Percentiles rank a stretch among this genome's conserved stretches.
These are phyloP conservation scores for Paramecium bursaria DNA, from an alignment of 73 alveolate species.

Conservation along the genomic window DNA sequence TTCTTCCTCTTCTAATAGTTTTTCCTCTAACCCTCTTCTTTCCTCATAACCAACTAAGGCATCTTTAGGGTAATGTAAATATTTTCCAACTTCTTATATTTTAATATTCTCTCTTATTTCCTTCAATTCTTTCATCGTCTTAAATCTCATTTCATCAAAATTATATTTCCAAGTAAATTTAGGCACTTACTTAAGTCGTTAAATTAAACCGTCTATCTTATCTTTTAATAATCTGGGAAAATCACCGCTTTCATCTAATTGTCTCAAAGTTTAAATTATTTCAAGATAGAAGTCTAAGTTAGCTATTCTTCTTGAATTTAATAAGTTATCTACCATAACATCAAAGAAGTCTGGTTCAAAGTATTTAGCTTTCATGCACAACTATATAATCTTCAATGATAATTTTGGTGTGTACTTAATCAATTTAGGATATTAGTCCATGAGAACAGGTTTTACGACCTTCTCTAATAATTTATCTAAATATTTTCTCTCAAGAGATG, in stretches of 20 bases:
- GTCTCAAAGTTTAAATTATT: not conserved
- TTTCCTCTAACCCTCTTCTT: constrained; percentile 4
- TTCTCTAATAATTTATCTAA: not conserved
- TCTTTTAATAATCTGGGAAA: constrained; percentile 38
- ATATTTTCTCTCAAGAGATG: constrained; percentile 15
- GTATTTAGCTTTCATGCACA: constrained; percentile 22
- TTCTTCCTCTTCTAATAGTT: constrained; percentile 19
- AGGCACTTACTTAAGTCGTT: not conserved
- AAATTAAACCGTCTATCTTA: not conserved
- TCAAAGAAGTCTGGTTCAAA: constrained; percentile 45
- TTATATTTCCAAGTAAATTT: constrained; percentile 37
- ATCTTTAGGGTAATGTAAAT: constrained; percentile 22
- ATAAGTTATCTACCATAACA: not conserved
- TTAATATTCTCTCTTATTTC: constrained; percentile 9
- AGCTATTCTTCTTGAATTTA: not conserved
- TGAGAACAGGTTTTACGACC: not conserved
- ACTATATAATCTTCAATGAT: not conserved
- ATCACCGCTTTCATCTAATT: constrained; percentile 13
- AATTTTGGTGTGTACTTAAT: constrained; percentile 1
- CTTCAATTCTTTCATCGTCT: constrained; percentile 37
- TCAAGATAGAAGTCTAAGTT: constrained; percentile 1
- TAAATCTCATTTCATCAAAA: constrained; percentile 19
- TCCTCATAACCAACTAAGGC: not conserved
- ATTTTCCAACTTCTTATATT: not conserved
- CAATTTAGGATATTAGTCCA: not conserved